These are phyloP conservation scores for Scheffersomyces ergatensis DNA, from an alignment of 805 yeast species.

Conservation along the genomic window DNA sequence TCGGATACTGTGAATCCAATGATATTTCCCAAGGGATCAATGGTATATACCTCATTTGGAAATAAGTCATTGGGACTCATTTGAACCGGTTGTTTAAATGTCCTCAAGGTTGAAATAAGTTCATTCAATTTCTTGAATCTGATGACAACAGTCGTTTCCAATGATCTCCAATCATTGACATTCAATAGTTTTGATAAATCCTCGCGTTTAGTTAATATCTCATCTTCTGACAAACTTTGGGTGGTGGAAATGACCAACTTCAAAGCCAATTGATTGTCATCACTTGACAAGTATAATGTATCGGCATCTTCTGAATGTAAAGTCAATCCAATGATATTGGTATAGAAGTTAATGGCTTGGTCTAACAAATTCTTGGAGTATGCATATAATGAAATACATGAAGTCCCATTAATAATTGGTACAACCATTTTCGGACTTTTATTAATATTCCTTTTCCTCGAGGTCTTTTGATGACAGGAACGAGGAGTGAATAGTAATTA, in stretches of 20 bases:
- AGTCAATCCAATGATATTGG: constrained; percentile 36
- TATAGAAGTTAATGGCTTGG: constrained; percentile 57
- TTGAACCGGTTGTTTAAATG: constrained; percentile 41
- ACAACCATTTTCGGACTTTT: constrained; percentile 18
- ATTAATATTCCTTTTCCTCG: too few relatives aligned
- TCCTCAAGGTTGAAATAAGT: constrained; percentile 31
- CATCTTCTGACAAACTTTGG: constrained; percentile 13
- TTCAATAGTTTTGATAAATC: constrained; percentile 13
- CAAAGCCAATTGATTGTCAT: constrained; percentile 18
- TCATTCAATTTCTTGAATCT: constrained; percentile 39
- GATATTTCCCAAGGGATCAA: constrained; percentile 83
- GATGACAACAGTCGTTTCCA: constrained; percentile 45
- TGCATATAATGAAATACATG: constrained; percentile 54
- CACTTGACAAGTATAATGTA: constrained; percentile 17
- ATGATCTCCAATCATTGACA: constrained; percentile 49
- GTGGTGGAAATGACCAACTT: constrained; percentile 14
- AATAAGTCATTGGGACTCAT: constrained; percentile 67
- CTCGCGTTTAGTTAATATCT: constrained; percentile 13
- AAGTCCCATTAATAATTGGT: constrained; percentile 55
- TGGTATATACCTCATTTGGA: constrained; percentile 71
- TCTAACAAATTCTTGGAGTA: constrained; percentile 41
- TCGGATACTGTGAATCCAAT: constrained; percentile 71
- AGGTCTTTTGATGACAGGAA: too few relatives aligned
- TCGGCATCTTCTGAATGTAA: constrained; percentile 18
- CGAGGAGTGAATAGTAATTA: too few relatives aligned